Base-by-base conservation (phyloP, 208 protist species). In the Acanthamoeba royreba region DNA sequence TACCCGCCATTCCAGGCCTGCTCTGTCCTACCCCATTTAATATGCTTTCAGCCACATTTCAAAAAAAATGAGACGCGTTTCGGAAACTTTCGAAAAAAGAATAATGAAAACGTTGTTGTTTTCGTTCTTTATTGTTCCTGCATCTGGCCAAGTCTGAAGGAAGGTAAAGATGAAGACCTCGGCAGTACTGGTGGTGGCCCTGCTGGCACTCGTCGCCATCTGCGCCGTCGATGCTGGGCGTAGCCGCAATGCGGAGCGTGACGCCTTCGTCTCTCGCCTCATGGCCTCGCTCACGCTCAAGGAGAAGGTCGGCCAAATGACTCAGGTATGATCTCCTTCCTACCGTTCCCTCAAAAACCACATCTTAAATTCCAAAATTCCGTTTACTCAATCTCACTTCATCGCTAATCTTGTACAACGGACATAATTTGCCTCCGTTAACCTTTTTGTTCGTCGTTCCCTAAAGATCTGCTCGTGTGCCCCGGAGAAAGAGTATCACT, bases 291-390 rank as follows among this genome's bases (percentile, higher is more conserved):
- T 90, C 53, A 90, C 83, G 38, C 52, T 90, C 28, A 90, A 90
- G 49, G 83, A 90, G 49, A 90, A 90, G 35, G 55, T 90, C 5
- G 83, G 83, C 38, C 83, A 90, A 69, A 90, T 90, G 83, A 90
- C 83, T 0, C 83, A 90, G 55, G 83, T 90, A 90, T 17, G 35
- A 81, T 46, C n/a, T 53, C 8, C n/a, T n/a, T n/a, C n/a, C n/a
- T n/a, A n/a, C n/a, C n/a, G n/a, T n/a, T n/a, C n/a, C n/a, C n/a
- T n/a, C n/a, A n/a, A n/a, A n/a, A n/a, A n/a, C n/a, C n/a, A n/a
- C n/a, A n/a, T n/a, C n/a, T n/a, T n/a, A n/a, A n/a, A n/a, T n/a
- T n/a, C n/a, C n/a, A n/a, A n/a, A n/a, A n/a, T n/a, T n/a, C n/a
- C n/a, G n/a, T n/a, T n/a, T n/a, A n/a, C n/a, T n/a, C n/a, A n/a